Base-by-base conservation (phyloP, 1,284 basidiomycete genomes). In the Phellopilus nigrolimitatus region DNA sequence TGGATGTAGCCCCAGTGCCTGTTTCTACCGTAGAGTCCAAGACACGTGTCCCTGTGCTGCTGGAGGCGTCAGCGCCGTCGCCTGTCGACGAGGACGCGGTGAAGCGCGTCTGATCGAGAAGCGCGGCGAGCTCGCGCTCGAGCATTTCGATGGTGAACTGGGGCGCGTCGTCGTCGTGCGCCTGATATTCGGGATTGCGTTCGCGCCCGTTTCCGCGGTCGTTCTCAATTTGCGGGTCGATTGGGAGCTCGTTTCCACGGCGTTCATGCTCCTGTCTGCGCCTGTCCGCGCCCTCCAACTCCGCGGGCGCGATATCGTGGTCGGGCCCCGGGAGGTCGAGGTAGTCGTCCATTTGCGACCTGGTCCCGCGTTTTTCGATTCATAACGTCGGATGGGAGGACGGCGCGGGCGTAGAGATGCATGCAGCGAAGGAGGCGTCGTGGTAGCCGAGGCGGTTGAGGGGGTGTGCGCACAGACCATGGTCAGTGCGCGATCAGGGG, bases 101-200 rank as follows among this genome's bases (percentile, higher is more conserved):
- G 38, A 81, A 79, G 57, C 64, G 12, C 12, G 76, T 38, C 67
- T 87, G 83, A 60, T 80, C 78, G 25, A 89, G 72, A 5, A 89
- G 68, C 31, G 73, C 77, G 15, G 80, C 78, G 53, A 89, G 81
- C 68, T 89, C 84, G 58, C 79, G 81, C 62, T 87, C 85, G 7
- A 89, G 74, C 63, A 83, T 75, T 58, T 85, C 84, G 36, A 82
- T 79, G n/a, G 80, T 71, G 60, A 77, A 75, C 43, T 75, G 63
- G 4, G 37, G n/a, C 8, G 7, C 46, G 37, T 28, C 25, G 15
- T 30, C 27, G 13, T 28, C 41, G 8, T n/a, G 41, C 15, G n/a
- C n/a, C n/a, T n/a, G n/a, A n/a, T n/a, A n/a, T n/a, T n/a, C n/a
- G n/a, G n/a, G n/a, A n/a, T n/a, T n/a, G n/a, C n/a, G n/a, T n/a